A percentile compares a stretch with the other conserved stretches of the same genome.
These are phyloP conservation scores for Candida andamanensis DNA, from an alignment of 805 yeast species.

Conservation along the genomic window DNA sequence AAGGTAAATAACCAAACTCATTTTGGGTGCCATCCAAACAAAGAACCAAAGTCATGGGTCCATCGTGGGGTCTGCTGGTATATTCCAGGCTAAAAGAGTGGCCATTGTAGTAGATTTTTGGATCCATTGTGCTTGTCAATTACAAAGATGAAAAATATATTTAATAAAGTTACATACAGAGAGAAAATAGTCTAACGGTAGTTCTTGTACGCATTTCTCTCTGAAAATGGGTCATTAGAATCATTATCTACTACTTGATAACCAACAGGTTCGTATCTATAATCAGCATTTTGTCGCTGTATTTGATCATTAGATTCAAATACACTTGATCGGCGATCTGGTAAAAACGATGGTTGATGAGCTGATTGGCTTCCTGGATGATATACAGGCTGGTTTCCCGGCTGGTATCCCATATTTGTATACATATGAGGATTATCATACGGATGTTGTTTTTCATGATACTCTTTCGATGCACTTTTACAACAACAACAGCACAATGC, in stretches of 20 bases:
- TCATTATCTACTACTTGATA: conserved; percentile 7
- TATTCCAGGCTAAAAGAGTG: conserved; percentile 1
- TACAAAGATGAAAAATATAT: too few species aligned
- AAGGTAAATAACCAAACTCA: conserved; percentile 52
- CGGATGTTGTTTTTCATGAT: conserved; percentile 13
- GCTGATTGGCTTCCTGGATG: neutral
- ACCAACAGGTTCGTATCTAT: conserved; percentile 1
- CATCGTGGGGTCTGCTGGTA: neutral
- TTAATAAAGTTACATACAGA: too few species aligned
- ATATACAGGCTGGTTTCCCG: conserved; percentile 7
- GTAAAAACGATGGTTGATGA: too few species aligned
- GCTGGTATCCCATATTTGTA: conserved; percentile 15
- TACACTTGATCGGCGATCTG: too few species aligned
- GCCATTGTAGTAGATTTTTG: neutral
- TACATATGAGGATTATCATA: conserved; percentile 34
- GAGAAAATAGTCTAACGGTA: too few species aligned
- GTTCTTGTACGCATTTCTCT: too few species aligned
- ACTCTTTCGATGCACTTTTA: conserved; percentile 15
- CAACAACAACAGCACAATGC: conserved; percentile 48
- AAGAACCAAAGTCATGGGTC: conserved; percentile 37
- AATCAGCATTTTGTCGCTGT: neutral
- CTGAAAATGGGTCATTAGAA: too few species aligned
- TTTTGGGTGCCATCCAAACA: conserved; percentile 64
- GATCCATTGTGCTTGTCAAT: neutral
- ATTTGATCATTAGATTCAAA: too few species aligned